Base-by-base conservation (phyloP, 2,329 filamentous ascomycete genomes). In the Pestalotiopsis sp. region DNA sequence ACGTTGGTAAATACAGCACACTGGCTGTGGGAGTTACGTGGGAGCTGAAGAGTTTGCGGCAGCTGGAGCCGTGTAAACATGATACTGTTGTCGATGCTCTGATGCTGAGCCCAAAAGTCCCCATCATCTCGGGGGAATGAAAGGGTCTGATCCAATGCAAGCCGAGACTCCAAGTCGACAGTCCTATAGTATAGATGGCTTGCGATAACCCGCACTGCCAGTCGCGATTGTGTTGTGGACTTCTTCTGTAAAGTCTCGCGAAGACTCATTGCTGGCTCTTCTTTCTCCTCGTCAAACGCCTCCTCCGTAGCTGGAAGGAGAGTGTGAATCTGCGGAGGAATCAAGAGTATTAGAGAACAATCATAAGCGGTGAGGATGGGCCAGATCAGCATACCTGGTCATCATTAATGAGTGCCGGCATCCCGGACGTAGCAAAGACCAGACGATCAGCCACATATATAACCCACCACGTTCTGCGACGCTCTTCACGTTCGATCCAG, bases 21-120 rank as follows among this genome's bases (percentile, higher is more conserved):
- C 52, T 58, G 52, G 52, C 25, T 20, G 52, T 23, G 5, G 52
- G 52, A 58, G n/a, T 23, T 58, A 58, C 52, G n/a, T 2, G 52
- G 25, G 4, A 27, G n/a, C 52, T 58, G 52, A 58, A 58, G 52
- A 2, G 52, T 58, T 58, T 20, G 25, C 25, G 52, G 25, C 5
- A 27, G 52, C 52, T 58, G 52, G n/a, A 23, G n/a, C 52, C 25
- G 52, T 13, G 52, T 27, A 23, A 58, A 2, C 52, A 58, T 58
- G n/a, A 27, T 27, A 23, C 52, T 58, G 52, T 58, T 20, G n/a
- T 58, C 52, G 25, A 58, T 58, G 25, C n/a, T 27, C 52, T 27
- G n/a, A 58, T 58, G 52, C 52, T 58, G n/a, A 23, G n/a, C 52
- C 52, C 52, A 58, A 58, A 23, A 58, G n/a, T 58, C 52, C 25